These are phyloP conservation scores for Sextonia rubra DNA, from an alignment of 164 flowering plant species.

Conservation along the genomic window DNA sequence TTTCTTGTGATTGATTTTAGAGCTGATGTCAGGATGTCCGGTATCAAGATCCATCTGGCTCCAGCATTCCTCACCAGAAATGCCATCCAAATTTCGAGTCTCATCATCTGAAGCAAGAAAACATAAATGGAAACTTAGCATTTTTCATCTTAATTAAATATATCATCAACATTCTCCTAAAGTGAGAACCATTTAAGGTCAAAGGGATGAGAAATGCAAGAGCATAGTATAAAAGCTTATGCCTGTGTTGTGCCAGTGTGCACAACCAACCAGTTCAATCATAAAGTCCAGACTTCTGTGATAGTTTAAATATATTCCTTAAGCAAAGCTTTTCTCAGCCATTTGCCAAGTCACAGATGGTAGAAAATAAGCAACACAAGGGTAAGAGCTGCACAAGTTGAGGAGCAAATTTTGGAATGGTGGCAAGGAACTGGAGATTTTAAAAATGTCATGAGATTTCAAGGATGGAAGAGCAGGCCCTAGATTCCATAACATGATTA, in stretches of 20 bases:
- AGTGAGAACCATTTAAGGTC: no score
- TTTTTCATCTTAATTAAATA: no score
- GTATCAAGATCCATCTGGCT: slow-evolving; percentile 11
- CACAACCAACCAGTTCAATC: no score
- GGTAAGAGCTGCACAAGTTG: no score
- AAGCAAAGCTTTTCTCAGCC: no score
- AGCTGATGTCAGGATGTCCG: slow-evolving; percentile 21
- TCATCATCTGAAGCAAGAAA: slow-evolving; percentile 37
- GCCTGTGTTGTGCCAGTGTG: no score
- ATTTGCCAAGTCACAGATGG: no score
- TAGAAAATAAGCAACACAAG: no score
- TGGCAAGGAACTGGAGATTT: not conserved
- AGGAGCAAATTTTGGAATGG: not conserved
- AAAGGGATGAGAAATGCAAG: no score
- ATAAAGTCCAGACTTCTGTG: not conserved
- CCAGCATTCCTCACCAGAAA: slow-evolving; percentile 33
- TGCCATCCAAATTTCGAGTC: slow-evolving; percentile 22
- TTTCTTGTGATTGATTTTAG: slow-evolving; percentile 30
- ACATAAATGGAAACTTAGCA: not conserved
- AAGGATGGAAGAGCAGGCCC: not conserved
- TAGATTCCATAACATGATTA: slow-evolving; percentile 7
- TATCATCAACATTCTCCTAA: no score
- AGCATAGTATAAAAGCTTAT: no score
- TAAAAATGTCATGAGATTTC: no score
- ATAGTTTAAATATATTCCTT: not conserved